Evolutionary conservation across 148 eudicot genomes (phyloP).

Genomic region (Silene latifolia): DNA sequence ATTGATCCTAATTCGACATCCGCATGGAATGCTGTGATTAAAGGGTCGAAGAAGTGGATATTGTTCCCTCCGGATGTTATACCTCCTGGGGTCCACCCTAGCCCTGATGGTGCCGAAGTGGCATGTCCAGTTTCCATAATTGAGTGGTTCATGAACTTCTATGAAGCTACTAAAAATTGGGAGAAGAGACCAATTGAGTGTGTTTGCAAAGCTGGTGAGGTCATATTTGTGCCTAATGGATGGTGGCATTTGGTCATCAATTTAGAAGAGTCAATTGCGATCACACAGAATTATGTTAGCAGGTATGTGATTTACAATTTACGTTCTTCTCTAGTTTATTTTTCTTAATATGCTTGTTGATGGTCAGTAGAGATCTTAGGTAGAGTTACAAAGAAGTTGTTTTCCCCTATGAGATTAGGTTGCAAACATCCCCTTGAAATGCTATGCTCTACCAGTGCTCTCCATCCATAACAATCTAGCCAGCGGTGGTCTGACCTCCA

Average conservation of each 20-base stretch:
- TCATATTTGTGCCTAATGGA: slow-evolving; percentile 89
- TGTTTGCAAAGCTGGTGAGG: slow-evolving; percentile 94
- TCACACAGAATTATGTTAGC: slow-evolving; percentile 97
- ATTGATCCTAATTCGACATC: slow-evolving; percentile 98
- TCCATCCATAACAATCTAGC: no score
- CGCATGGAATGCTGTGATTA: slow-evolving; percentile 96
- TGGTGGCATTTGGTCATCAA: slow-evolving; percentile 99
- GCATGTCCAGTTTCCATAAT: slow-evolving; percentile 92
- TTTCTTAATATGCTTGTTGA: no score
- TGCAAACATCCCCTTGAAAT: background rate
- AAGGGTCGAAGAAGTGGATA: slow-evolving; percentile 96
- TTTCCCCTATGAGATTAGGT: background rate
- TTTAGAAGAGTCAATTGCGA: slow-evolving; percentile 91
- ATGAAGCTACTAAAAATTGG: slow-evolving; percentile 71
- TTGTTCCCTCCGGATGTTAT: slow-evolving; percentile 91
- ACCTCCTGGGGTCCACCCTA: slow-evolving; percentile 96
- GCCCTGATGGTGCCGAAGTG: slow-evolving; percentile 96
- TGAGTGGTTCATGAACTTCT: slow-evolving; percentile 99
- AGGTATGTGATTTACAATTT: slow-evolving; percentile 41
- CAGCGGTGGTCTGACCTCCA: background rate
- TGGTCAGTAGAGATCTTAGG: background rate
- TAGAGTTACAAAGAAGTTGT: background rate
- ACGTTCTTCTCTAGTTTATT: background rate
- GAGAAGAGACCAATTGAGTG: slow-evolving; percentile 82
- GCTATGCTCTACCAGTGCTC: no score